Evolutionary conservation across 2,329 filamentous ascomycete genomes (phyloP), one percentile per base, ranked within the genome.

Genomic region (Fusarium newnesense): DNA sequence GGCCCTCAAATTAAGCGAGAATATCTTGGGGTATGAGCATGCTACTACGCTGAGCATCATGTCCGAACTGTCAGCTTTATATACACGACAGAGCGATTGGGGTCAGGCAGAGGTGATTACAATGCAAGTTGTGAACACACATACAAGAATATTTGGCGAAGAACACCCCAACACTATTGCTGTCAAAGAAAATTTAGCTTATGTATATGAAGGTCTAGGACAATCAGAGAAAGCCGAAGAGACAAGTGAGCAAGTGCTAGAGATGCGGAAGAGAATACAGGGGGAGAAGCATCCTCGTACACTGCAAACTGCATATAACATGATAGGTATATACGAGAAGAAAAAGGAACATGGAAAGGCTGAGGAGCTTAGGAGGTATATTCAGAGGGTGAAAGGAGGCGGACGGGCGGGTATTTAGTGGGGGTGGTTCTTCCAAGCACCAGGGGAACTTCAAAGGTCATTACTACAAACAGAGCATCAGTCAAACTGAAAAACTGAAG

Each of bases 21-120:
- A 3, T 3, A 0, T 12, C 4, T 0, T 4, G 0, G 49, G 60
- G 4, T 13, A 18, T 1, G 30, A 49, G 1, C 0, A 47, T 16
- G 0, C 0, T 2, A 0, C 0, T 1, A 42, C 42, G 0, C 1
- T 43, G 5, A 0, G 0, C 0, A 3, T 1, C 15, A 47, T 37
- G 36, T 0, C 0, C 1, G 0, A 0, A 2, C 8, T 64, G 9
- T 0, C 0, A 2, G 0, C 0, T 2, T 10, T 34, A 18, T 10
- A 39, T 19, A 0, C 0, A 2, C 0, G 0, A 0, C 42, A 24
- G 5, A 0, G 4, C 0, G 1, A 28, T 4, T 32, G 11, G 7
- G 1, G 0, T 9, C 7, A 21, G 2, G 63, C 30, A 47, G 30
- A n/a, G 30, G 7, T 11, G 9, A 2, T 26, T 11, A 3, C 2